Evolutionary conservation across 2,329 filamentous ascomycete species (phyloP).

Genomic region (Lasiodiplodia sp.): DNA sequence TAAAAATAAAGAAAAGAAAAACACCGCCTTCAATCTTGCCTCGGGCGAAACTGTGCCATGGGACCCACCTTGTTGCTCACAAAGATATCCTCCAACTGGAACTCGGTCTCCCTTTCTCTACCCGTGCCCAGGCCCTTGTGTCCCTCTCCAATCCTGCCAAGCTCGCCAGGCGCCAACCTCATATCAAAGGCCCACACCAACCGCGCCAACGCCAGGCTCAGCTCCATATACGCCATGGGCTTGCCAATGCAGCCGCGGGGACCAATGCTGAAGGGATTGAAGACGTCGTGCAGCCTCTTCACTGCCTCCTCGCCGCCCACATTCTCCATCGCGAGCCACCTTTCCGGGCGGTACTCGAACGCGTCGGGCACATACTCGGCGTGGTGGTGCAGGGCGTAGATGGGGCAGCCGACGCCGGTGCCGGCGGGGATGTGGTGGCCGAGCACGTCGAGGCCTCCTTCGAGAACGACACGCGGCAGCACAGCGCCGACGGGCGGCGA

Average conservation of each 20-base stretch:
- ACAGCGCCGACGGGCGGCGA: constrained; percentile 49
- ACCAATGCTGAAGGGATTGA: constrained; percentile 76
- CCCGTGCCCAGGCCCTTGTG: neutral
- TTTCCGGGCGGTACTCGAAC: constrained; percentile 44
- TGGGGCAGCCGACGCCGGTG: constrained; percentile 48
- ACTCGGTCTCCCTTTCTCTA: constrained; percentile 3
- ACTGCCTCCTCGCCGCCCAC: neutral
- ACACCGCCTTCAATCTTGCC: neutral
- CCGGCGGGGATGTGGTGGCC: constrained; percentile 43
- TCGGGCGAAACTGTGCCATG: constrained; percentile 16
- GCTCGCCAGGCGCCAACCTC: constrained; percentile 7
- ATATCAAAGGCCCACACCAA: constrained; percentile 69
- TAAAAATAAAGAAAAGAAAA: no score
- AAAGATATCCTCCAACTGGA: constrained; percentile 16
- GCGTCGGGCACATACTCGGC: constrained; percentile 47
- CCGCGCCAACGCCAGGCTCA: constrained; percentile 68
- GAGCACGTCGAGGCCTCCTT: constrained; percentile 41
- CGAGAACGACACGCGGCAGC: constrained; percentile 44
- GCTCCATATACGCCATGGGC: constrained; percentile 71
- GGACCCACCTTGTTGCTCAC: constrained; percentile 12
- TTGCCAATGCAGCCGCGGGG: constrained; percentile 77
- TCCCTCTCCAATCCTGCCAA: neutral
- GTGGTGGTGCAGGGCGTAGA: constrained; percentile 52
- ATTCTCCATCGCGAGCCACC: constrained; percentile 1
- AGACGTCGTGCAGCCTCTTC: constrained; percentile 44